Percentiles rank a stretch among this genome's conserved stretches.
phyloP scores from a whole-genome alignment of 2,329 filamentous ascomycete genomes.

The Didymosphaeria variabile region DNA sequence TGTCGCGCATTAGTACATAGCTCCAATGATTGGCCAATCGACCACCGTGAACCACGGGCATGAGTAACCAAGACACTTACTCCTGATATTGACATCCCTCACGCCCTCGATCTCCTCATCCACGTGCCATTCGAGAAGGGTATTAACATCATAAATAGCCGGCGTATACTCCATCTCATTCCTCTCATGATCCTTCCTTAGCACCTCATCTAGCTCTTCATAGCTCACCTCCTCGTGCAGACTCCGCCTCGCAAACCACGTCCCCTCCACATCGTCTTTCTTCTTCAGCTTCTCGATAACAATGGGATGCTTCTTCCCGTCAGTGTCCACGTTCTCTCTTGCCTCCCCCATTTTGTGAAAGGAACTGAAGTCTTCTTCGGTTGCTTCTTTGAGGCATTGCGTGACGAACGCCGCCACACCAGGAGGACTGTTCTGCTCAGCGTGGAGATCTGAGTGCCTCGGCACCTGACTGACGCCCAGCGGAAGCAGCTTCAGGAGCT shows the following conservation, averaged over 20 bases:
- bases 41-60: not conserved
- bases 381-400: slow-evolving; percentile 9
- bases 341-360: slow-evolving; percentile 12
- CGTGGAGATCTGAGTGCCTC: slow-evolving; percentile 12
- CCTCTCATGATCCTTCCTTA: slow-evolving; percentile 67
- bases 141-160: slow-evolving; percentile 60
- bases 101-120: slow-evolving; percentile 32
- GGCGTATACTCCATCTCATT: slow-evolving; percentile 69
- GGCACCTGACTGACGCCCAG: slow-evolving; percentile 17
- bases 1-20: slow-evolving; percentile 23
- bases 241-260: slow-evolving; percentile 68
- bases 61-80: slow-evolving; percentile 34
- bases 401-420: slow-evolving; percentile 7
- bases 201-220: slow-evolving; percentile 68
- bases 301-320: not conserved
- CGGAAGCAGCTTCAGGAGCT: slow-evolving; percentile 6
- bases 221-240: slow-evolving; percentile 68
- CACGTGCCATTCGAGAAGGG: slow-evolving; percentile 55
- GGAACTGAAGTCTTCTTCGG: slow-evolving; percentile 9
- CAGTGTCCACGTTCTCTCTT: not conserved
- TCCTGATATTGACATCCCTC: slow-evolving; percentile 48
- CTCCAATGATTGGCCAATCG: too few species aligned
- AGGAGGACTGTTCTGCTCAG: slow-evolving; percentile 10
- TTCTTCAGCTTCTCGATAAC: slow-evolving; percentile 25
- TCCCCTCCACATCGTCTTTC: slow-evolving; percentile 54